Evolutionary conservation across 2,329 filamentous ascomycete genomes (phyloP).

Genomic region (Alternaria atra): DNA sequence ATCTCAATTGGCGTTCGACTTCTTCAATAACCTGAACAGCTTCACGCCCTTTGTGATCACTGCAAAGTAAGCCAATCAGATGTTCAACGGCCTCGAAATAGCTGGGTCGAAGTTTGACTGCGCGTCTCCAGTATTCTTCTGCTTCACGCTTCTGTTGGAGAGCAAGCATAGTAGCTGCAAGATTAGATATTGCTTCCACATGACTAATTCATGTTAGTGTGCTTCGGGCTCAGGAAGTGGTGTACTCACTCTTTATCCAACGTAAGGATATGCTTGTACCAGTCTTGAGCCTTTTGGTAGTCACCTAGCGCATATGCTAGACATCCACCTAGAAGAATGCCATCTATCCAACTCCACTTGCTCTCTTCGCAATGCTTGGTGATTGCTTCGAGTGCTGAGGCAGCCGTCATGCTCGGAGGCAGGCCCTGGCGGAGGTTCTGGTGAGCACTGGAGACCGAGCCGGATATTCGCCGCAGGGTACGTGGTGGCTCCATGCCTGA

Average conservation of each 20-base stretch:
- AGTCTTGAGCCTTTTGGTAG: conserved; percentile 78
- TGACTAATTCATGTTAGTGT: conserved; percentile 63
- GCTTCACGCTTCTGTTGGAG: conserved; percentile 84
- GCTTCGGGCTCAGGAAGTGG: background rate
- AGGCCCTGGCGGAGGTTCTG: conserved; percentile 39
- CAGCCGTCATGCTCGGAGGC: conserved; percentile 47
- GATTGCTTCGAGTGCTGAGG: conserved; percentile 49
- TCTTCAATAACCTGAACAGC: conserved; percentile 87
- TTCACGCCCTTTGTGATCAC: conserved; percentile 80
- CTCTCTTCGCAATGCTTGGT: conserved; percentile 52
- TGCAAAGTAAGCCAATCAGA: conserved; percentile 85
- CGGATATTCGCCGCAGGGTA: conserved; percentile 46
- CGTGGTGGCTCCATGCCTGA: conserved; percentile 40
- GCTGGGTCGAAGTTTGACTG: conserved; percentile 82
- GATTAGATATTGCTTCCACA: conserved; percentile 92
- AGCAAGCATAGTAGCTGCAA: conserved; percentile 87
- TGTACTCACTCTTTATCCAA: conserved; percentile 63
- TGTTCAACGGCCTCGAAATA: conserved; percentile 97
- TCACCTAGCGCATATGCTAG: conserved; percentile 88
- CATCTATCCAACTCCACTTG: conserved; percentile 77
- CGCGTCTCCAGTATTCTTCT: conserved; percentile 82
- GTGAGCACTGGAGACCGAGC: conserved; percentile 41
- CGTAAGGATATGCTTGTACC: conserved; percentile 74
- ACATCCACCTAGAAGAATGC: conserved; percentile 90
- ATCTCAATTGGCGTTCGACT: conserved; percentile 76